phyloP scores from a whole-genome alignment of 352 stramenopile species.

The Phytophthora capsici region DNA sequence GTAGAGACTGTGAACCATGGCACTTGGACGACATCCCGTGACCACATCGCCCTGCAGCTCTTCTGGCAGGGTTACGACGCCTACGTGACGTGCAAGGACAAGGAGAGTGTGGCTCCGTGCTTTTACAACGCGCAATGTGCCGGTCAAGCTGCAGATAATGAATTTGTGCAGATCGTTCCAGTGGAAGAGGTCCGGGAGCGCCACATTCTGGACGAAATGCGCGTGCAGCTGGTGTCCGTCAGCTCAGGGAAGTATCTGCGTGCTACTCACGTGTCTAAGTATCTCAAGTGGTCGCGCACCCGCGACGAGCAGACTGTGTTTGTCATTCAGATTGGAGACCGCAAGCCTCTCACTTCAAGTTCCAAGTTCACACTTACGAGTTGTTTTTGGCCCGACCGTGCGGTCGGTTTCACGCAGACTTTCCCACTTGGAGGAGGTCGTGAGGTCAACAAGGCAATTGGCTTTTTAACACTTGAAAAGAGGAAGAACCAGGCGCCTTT shows the following conservation, averaged over 20 bases:
- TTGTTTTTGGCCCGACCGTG: conserved; percentile 57
- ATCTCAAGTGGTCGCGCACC: conserved; percentile 62
- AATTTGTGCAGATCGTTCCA: conserved; percentile 66
- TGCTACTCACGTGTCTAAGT: conserved; percentile 69
- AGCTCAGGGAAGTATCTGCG: conserved; percentile 62
- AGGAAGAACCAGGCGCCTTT: conserved; percentile 65
- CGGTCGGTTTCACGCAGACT: conserved; percentile 63
- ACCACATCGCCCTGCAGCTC: conserved; percentile 65
- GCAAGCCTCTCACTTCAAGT: conserved; percentile 48
- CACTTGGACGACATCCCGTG: conserved; percentile 48
- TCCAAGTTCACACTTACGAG: conserved; percentile 72
- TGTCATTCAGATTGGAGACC: conserved; percentile 60
- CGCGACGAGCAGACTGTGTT: conserved; percentile 74
- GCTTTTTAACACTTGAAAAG: conserved; percentile 72
- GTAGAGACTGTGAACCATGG: conserved; percentile 29
- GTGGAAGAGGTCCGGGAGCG: conserved; percentile 58
- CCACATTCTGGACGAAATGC: conserved; percentile 68
- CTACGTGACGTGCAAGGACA: conserved; percentile 54
- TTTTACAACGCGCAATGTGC: conserved; percentile 63
- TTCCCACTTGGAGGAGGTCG: conserved; percentile 56
- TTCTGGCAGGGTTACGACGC: conserved; percentile 77
- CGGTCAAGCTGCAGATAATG: conserved; percentile 40
- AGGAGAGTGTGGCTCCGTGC: conserved; percentile 61
- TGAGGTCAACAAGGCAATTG: conserved; percentile 60
- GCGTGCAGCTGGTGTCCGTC: conserved; percentile 62